Conservation (phyloP, 2,329 filamentous ascomycete species). For the Cordyceps javanica region DNA sequence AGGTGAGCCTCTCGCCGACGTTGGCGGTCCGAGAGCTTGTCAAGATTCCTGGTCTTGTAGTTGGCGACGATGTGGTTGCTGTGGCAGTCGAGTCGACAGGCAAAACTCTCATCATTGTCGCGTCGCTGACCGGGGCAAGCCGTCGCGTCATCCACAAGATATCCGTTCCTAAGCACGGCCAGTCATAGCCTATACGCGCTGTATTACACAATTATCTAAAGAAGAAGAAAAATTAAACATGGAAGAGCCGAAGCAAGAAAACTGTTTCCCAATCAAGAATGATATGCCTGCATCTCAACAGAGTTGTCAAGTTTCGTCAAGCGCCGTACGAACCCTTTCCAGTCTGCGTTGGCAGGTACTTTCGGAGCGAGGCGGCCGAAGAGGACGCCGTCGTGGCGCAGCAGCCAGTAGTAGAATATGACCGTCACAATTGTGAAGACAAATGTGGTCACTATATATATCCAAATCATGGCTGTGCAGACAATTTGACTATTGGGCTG, state of each 20-base stretch:
- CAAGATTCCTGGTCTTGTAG: conserved; percentile 14
- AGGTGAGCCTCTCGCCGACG: conserved; percentile 17
- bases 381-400: conserved; percentile 20
- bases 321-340: conserved; percentile 15
- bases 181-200: background rate
- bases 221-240: background rate
- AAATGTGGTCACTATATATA: conserved; percentile 27
- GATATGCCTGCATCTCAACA: background rate
- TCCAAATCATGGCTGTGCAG: conserved; percentile 32
- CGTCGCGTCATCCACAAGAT: conserved; percentile 20
- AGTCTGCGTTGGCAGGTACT: conserved; percentile 8
- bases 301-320: background rate
- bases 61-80: conserved; percentile 15
- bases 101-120: conserved; percentile 18
- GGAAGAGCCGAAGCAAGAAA: background rate
- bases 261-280: background rate
- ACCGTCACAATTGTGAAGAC: conserved; percentile 27
- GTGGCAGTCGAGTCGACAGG: conserved; percentile 2
- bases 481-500: conserved; percentile 22
- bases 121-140: conserved; percentile 19
- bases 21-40: conserved; percentile 15
- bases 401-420: conserved; percentile 23
- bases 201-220: background rate
- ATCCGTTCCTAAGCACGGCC: background rate
- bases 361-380: conserved; percentile 20